Base-by-base conservation (phyloP, 306 rosid species). In the Quercus berberidifolia region DNA sequence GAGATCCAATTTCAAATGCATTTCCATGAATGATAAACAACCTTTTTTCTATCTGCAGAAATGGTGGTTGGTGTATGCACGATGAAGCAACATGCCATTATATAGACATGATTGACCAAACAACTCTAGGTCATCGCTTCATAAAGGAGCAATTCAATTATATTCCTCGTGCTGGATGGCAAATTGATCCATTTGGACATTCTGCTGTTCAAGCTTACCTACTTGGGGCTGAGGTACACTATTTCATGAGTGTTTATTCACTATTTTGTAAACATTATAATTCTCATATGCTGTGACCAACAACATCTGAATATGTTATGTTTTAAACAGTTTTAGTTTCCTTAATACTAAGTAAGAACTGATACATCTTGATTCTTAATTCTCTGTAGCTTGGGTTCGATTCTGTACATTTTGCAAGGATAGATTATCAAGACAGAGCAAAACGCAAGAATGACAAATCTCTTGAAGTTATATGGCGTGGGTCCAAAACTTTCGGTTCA, bases 11-110 rank as follows among this genome's bases (percentile, higher is more conserved):
- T 52, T 31, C 49, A 1, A 70, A 21, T 78, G 54, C 11, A 26
- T 28, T 18, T 64, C 33, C 5, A 23, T 43, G 35, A 18, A 35
- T 18, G 9, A 14, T 17, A 20, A 11, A 20, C 18, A 31, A 55
- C 63, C 25, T 19, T 54, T 33, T 19, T 28, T 64, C 0, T 85
- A 69, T 81, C 21, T 77, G 73, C 74, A 94, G 98, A 80, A 94
- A 94, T 79, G 98, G 97, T 10, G 98, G 97, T 41, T 94, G 98
- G 98, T 92, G 97, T 21, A 94, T 94, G 98, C 98, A 94, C n/a
- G 98, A 94, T 80, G 98, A 94, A 85, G 98, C 98, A 8, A 77
- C 98, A 14, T 28, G 71, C 5, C 97, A 92, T 77, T 92, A 92
- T 83, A 89, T 94, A 68, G 98, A 94, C 83, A 94, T 94, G 98